A percentile compares a stretch with the other conserved stretches of the same genome.
Conservation (phyloP, 768 basidiomycete species). For the Leccinum variicolor region DNA sequence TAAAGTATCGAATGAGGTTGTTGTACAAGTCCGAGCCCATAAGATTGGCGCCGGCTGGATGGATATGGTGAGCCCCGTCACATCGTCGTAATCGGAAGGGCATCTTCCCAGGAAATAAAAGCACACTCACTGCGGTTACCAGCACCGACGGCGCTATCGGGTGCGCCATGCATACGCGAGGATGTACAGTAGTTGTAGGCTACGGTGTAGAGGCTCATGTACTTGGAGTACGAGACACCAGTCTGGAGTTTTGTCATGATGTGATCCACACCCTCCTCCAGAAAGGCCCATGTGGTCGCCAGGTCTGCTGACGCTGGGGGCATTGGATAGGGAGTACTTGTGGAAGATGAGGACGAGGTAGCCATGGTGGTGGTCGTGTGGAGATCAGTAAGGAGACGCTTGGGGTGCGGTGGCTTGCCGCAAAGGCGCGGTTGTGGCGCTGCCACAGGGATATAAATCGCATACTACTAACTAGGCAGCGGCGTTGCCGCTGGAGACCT, state of each 20-base stretch:
- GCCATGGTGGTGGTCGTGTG: conserved; percentile 34
- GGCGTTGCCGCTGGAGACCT: too few species aligned
- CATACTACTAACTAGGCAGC: too few species aligned
- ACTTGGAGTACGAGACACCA: conserved; percentile 85
- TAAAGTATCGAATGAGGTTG: conserved; percentile 89
- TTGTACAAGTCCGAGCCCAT: conserved; percentile 98
- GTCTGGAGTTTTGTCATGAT: conserved; percentile 91
- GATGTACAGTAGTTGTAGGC: conserved; percentile 98
- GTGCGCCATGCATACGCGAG: conserved; percentile 65
- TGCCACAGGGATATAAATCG: not conserved
- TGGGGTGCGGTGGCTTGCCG: conserved; percentile 8
- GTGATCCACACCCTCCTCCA: conserved; percentile 84
- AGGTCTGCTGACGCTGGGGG: conserved; percentile 69
- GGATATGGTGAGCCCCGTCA: conserved; percentile 14
- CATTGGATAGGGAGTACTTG: conserved; percentile 45
- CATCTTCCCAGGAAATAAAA: conserved; percentile 19
- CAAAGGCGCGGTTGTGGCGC: conserved; percentile 31
- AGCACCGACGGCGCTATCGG: conserved; percentile 32
- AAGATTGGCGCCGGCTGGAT: conserved; percentile 81
- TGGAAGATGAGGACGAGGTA: conserved; percentile 28
- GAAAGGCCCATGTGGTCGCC: conserved; percentile 82
- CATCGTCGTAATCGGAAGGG: conserved; percentile 19
- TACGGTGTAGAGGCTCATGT: conserved; percentile 86
- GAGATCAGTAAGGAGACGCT: conserved; percentile 11
- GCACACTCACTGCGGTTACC: conserved; percentile 55